Conservation (phyloP, 2,329 filamentous ascomycete genomes). For the Apiospora pterosperma region DNA sequence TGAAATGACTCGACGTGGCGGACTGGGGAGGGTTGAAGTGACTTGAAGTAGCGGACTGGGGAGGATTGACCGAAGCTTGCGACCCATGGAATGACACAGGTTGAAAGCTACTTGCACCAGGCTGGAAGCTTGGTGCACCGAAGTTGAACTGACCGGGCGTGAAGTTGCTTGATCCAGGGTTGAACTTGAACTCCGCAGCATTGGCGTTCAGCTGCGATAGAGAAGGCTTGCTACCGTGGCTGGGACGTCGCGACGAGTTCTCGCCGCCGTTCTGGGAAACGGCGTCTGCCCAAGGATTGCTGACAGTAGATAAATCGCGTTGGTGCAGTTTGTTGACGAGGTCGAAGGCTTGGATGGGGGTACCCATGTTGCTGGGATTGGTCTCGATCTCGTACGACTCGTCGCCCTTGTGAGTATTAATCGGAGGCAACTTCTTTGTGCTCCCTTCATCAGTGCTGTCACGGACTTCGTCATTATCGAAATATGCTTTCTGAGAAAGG, state of each 20-base stretch:
- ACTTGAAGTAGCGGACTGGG: background rate
- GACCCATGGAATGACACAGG: constrained; percentile 37
- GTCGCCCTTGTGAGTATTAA: constrained; percentile 37
- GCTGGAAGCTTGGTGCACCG: constrained; percentile 29
- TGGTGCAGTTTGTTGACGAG: constrained; percentile 48
- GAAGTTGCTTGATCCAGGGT: constrained; percentile 47
- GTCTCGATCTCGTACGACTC: constrained; percentile 67
- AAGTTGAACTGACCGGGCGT: constrained; percentile 51
- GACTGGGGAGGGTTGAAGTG: constrained; percentile 28
- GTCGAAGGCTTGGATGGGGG: constrained; percentile 52
- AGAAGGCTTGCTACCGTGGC: constrained; percentile 67
- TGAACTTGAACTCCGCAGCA: constrained; percentile 85
- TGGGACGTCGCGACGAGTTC: constrained; percentile 38
- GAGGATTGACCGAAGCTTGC: constrained; percentile 29
- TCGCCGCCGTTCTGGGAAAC: constrained; percentile 36
- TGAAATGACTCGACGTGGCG: constrained; percentile 37
- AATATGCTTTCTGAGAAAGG: constrained; percentile 63
- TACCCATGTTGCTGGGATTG: constrained; percentile 69
- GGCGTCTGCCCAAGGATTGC: constrained; percentile 62
- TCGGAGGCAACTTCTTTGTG: constrained; percentile 33
- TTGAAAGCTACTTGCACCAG: constrained; percentile 36
- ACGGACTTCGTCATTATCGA: constrained; percentile 48
- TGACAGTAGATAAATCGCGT: constrained; percentile 51
- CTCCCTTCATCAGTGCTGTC: constrained; percentile 34
- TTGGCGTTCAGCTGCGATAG: constrained; percentile 82